Base-by-base conservation (phyloP, 805 yeast species). In the Lachancea waltii region DNA sequence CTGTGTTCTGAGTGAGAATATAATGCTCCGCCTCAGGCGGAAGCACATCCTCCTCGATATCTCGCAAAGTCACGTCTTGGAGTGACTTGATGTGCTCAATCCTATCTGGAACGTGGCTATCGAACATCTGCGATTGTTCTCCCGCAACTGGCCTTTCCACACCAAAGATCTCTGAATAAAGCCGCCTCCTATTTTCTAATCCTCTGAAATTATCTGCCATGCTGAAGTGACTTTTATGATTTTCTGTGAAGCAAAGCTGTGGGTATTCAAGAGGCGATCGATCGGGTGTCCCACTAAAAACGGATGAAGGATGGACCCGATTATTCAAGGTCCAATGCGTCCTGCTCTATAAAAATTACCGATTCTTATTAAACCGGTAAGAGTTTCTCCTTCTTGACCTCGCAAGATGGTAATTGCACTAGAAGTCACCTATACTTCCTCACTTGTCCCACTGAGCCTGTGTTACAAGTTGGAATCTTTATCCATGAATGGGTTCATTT, bases 121-220 rank as follows among this genome's bases (percentile, higher is more conserved):
- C 28, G 15, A 36, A 28, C 16, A n/a, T 7, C 13, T 31, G 24
- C 17, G 26, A n/a, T n/a, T 19, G 26, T 7, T 11, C 17, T 3
- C 20, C 25, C 5, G 29, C 19, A 7, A 25, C 14, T 7, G 45
- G 47, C 33, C 62, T 46, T 26, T 51, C 48, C 14, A 52, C 41
- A 14, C 60, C 62, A 36, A 55, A 57, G 1, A 55, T 50, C 20
- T 57, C 57, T 7, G 51, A 39, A 40, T 43, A 55, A n/a, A 51
- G 36, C 13, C 47, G 42, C 18, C 43, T 42, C 25, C 55, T 35
- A 15, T 18, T 28, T 13, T n/a, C 30, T 17, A 27, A 22, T 13
- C 31, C 24, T 21, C 22, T 24, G 11, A 25, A 26, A 20, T 26
- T 36, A 20, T 32, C 27, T 26, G 41, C 15, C 41, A 37, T 37